These are phyloP conservation scores for Gossypium gossypioides DNA, from an alignment of 441 rosid species.

Conservation along the genomic window DNA sequence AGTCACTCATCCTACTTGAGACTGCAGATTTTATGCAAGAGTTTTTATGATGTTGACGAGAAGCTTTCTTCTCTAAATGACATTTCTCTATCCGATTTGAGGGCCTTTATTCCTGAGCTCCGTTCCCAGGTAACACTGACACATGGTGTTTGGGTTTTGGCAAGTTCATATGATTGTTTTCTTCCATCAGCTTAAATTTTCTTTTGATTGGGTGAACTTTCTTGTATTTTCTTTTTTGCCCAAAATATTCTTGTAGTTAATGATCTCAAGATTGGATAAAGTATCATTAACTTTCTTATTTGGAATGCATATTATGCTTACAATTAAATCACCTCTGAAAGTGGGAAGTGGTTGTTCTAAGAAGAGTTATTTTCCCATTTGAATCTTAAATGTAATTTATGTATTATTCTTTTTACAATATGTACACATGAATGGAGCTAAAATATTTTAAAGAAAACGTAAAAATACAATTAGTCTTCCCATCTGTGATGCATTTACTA, in stretches of 20 bases:
- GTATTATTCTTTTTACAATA: not conserved
- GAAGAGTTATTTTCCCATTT: not conserved
- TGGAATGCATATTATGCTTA: not conserved
- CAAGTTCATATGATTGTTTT: not conserved
- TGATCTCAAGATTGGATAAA: slow-evolving; percentile 1
- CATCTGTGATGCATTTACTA: not conserved
- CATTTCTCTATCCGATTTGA: slow-evolving; percentile 64
- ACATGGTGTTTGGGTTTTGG: slow-evolving; percentile 7
- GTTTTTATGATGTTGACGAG: slow-evolving; percentile 77
- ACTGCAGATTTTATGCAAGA: slow-evolving; percentile 72
- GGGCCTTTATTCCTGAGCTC: slow-evolving; percentile 62
- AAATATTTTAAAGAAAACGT: not conserved
- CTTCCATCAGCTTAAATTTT: not conserved
- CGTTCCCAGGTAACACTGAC: slow-evolving; percentile 65
- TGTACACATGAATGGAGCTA: not conserved
- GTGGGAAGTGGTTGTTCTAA: not conserved
- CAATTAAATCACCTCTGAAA: not conserved
- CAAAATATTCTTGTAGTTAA: not conserved
- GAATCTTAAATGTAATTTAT: not conserved
- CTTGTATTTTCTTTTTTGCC: not conserved
- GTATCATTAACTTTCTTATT: not conserved
- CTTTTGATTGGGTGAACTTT: not conserved
- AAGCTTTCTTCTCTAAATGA: slow-evolving; percentile 53
- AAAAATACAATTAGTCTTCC: not conserved
- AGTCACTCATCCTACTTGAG: slow-evolving; percentile 80